Base-by-base conservation (phyloP, 768 basidiomycete genomes). In the Agrocybe pediades region DNA sequence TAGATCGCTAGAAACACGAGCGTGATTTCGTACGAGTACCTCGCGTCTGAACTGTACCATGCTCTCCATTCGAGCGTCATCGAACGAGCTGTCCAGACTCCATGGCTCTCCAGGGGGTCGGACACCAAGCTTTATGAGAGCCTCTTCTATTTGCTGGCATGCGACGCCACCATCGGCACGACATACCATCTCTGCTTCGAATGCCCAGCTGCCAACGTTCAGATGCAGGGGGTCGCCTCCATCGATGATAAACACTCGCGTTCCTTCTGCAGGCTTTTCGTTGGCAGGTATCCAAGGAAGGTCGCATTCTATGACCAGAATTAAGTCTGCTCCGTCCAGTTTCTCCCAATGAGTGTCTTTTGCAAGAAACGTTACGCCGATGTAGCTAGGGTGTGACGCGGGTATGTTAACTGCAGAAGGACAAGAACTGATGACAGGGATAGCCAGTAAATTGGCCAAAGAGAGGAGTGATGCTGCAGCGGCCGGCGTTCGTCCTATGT, bases 301-400 rank as follows among this genome's bases (percentile, higher is more conserved):
- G 55, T 86, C 85, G 7, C 74, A 75, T 52, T 90, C 87, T n/a
- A 90, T 54, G 16, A 88, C 69, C 9, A 90, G 67, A 16, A 90
- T 75, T 3, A 83, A 77, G 56, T 90, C 88, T 0, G 86, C 85
- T 20, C 68, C 66, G 26, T 71, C 69, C 17, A 89, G 75, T 46
- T 76, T 72, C 1, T 66, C 63, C 23, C 79, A 77, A 42, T 83
- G 80, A 0, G 73, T 72, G 21, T 66, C 74, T 2, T 74, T 69
- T 0, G 63, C 68, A 50, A 83, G 74, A 68, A 74, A 86, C 2
- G 82, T 79, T 16, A 77, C 56, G 0, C 85, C 87, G 2, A 80
- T 61, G 53, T 78, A 77, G 64, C 72, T 75, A 0, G 80, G 81
- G 62, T 87, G 82, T 13, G 79, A 79, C 55, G 76, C 79, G 0